Evolutionary conservation across 2,329 filamentous ascomycete species (phyloP).

Genomic region (Didymella pinodella): DNA sequence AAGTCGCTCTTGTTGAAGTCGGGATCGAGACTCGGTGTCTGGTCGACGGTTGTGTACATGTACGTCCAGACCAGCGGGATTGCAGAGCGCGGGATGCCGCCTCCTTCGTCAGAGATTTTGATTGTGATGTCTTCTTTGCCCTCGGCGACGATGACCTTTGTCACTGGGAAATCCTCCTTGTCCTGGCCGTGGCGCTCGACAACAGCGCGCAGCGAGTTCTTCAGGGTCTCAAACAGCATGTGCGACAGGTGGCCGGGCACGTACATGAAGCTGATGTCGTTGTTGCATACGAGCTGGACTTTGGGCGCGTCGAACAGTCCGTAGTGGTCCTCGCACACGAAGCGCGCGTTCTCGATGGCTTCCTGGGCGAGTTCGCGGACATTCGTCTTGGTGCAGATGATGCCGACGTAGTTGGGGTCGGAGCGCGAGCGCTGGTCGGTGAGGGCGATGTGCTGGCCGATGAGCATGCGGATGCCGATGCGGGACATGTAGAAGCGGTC

Average conservation of each 20-base stretch:
- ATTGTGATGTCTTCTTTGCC: constrained; percentile 99
- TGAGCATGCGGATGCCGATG: constrained; percentile 98
- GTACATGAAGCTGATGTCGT: constrained; percentile 98
- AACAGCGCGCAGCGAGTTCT: constrained; percentile 96
- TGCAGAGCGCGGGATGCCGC: constrained; percentile 88
- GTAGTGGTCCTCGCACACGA: constrained; percentile 98
- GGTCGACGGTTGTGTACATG: constrained; percentile 99
- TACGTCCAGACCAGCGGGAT: constrained; percentile 99
- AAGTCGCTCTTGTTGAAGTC: constrained; percentile 99
- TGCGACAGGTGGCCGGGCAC: constrained; percentile 98
- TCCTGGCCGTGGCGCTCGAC: constrained; percentile 95
- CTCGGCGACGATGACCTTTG: constrained; percentile 96
- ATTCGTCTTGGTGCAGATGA: constrained; percentile 99
- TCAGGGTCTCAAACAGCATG: constrained; percentile 99
- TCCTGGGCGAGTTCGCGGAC: constrained; percentile 94
- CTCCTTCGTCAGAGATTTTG: constrained; percentile 96
- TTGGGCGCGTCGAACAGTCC: constrained; percentile 96
- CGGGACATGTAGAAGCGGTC: constrained; percentile 99
- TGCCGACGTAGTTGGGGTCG: constrained; percentile 94
- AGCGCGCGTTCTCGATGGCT: constrained; percentile 98
- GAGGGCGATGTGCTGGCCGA: constrained; percentile 96
- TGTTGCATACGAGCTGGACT: constrained; percentile 94
- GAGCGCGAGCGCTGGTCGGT: constrained; percentile 90
- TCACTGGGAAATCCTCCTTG: constrained; percentile 94
- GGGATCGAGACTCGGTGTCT: constrained; percentile 91